These are phyloP conservation scores for Ceratocystis albifundus DNA, from an alignment of 2,329 filamentous ascomycete species.

Conservation along the genomic window DNA sequence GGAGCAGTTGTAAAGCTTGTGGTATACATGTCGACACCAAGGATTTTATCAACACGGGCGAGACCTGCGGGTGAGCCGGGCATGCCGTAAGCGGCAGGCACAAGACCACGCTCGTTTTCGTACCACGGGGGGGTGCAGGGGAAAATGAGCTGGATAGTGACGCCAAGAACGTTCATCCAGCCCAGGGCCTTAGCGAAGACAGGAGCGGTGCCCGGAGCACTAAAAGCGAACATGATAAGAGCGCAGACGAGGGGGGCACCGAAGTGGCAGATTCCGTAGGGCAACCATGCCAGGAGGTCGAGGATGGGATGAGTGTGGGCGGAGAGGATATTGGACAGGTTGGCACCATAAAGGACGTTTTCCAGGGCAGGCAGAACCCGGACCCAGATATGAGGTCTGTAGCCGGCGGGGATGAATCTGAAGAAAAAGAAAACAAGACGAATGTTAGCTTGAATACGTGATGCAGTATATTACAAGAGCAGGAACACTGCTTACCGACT, in stretches of 20 bases:
- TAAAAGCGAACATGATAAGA: slow-evolving; percentile 73
- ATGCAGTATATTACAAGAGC: neutral
- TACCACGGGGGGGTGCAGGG: slow-evolving; percentile 96
- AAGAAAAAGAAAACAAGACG: neutral
- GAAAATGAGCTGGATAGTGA: slow-evolving; percentile 78
- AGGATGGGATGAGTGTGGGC: slow-evolving; percentile 74
- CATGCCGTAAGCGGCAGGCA: slow-evolving; percentile 87
- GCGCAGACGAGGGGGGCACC: slow-evolving; percentile 72
- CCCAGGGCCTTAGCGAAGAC: slow-evolving; percentile 80
- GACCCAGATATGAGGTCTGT: slow-evolving; percentile 88
- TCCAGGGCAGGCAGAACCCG: slow-evolving; percentile 87
- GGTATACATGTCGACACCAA: slow-evolving; percentile 86
- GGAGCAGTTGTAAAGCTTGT: slow-evolving; percentile 83
- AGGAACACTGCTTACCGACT: slow-evolving; percentile 59
- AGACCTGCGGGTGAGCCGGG: slow-evolving; percentile 79
- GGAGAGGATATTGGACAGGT: slow-evolving; percentile 89
- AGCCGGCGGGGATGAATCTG: slow-evolving; percentile 81
- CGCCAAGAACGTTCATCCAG: slow-evolving; percentile 81
- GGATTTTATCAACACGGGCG: slow-evolving; percentile 76
- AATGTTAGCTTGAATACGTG: neutral
- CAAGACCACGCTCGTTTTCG: slow-evolving; percentile 81
- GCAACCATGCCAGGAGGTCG: slow-evolving; percentile 83
- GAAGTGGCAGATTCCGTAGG: slow-evolving; percentile 86
- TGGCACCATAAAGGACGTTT: slow-evolving; percentile 92
- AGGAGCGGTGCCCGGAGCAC: slow-evolving; percentile 70